Evolutionary conservation across 768 basidiomycete genomes (phyloP).

Genomic region (Pulveroboletus frians): DNA sequence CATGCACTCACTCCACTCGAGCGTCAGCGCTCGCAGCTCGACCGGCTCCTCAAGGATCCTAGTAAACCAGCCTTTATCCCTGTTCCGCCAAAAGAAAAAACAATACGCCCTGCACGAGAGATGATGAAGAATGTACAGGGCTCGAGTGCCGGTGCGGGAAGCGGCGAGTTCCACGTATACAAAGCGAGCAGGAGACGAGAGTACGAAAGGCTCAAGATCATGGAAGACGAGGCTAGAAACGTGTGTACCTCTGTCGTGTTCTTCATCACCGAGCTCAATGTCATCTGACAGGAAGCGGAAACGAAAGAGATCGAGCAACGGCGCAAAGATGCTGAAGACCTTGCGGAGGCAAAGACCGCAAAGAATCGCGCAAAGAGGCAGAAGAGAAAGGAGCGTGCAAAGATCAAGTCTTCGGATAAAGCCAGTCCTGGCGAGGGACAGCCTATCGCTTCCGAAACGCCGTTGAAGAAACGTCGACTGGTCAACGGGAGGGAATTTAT

Average conservation of each 20-base stretch:
- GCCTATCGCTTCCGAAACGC: conserved; percentile 32
- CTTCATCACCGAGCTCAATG: neutral
- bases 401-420: conserved; percentile 37
- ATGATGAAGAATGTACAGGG: conserved; percentile 99
- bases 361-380: conserved; percentile 93
- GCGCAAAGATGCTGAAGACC: conserved; percentile 62
- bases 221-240: conserved; percentile 78
- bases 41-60: conserved; percentile 87
- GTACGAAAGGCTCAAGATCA: conserved; percentile 87
- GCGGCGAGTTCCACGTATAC: conserved; percentile 98
- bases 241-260: conserved; percentile 38
- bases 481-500: conserved; percentile 72
- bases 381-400: conserved; percentile 80
- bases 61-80: conserved; percentile 77
- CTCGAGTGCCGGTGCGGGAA: conserved; percentile 94
- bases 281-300: conserved; percentile 54
- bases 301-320: conserved; percentile 70
- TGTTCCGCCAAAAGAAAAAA: conserved; percentile 75
- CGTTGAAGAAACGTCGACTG: conserved; percentile 75
- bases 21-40: conserved; percentile 62
- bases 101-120: conserved; percentile 74
- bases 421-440: conserved; percentile 23
- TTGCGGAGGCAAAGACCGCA: conserved; percentile 82
- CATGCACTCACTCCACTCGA: conserved; percentile 52
- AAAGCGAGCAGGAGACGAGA: conserved; percentile 91